phyloP scores from a whole-genome alignment of 2,329 filamentous ascomycete species.

The Monosporascus ibericus region DNA sequence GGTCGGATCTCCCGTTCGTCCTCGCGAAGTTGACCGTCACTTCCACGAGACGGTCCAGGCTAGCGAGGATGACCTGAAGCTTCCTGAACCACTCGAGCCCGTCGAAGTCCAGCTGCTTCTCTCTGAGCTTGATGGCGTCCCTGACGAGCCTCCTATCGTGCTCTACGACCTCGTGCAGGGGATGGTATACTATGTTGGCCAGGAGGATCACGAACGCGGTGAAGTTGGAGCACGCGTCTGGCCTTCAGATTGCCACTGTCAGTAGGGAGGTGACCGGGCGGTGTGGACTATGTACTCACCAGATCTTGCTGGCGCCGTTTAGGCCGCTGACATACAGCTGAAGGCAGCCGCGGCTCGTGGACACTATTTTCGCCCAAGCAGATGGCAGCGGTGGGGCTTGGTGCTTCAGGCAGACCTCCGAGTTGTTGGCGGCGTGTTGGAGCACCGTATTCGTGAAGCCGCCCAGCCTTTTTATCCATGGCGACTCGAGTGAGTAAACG shows the following conservation, averaged over 20 bases:
- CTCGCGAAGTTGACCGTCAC: neutral
- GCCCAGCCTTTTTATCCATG: slow-evolving; percentile 30
- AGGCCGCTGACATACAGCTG: slow-evolving; percentile 11
- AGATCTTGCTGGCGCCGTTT: slow-evolving; percentile 11
- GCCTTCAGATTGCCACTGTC: slow-evolving; percentile 8
- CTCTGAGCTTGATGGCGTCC: slow-evolving; percentile 9
- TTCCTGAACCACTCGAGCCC: slow-evolving; percentile 10
- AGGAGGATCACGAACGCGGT: slow-evolving; percentile 19
- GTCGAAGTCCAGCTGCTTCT: slow-evolving; percentile 11
- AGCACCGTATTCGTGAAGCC: slow-evolving; percentile 21
- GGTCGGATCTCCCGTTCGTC: neutral
- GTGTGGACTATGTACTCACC: slow-evolving; percentile 7
- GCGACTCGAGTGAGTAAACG: slow-evolving; percentile 30
- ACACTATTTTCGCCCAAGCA: slow-evolving; percentile 15
- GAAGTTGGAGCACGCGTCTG: slow-evolving; percentile 18
- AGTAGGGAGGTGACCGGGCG: too few relatives aligned
- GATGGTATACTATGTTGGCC: slow-evolving; percentile 18
- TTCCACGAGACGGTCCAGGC: slow-evolving; percentile 9
- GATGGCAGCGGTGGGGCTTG: slow-evolving; percentile 10
- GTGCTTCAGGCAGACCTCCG: slow-evolving; percentile 8
- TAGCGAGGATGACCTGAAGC: slow-evolving; percentile 9
- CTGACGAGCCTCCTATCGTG: slow-evolving; percentile 14
- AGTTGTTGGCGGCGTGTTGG: slow-evolving; percentile 12
- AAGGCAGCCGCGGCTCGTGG: slow-evolving; percentile 15
- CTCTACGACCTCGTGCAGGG: slow-evolving; percentile 10